Evolutionary conservation across 2,329 filamentous ascomycete genomes (phyloP), one percentile per base, ranked within the genome.

Genomic region (Sordariomycetes sp.): DNA sequence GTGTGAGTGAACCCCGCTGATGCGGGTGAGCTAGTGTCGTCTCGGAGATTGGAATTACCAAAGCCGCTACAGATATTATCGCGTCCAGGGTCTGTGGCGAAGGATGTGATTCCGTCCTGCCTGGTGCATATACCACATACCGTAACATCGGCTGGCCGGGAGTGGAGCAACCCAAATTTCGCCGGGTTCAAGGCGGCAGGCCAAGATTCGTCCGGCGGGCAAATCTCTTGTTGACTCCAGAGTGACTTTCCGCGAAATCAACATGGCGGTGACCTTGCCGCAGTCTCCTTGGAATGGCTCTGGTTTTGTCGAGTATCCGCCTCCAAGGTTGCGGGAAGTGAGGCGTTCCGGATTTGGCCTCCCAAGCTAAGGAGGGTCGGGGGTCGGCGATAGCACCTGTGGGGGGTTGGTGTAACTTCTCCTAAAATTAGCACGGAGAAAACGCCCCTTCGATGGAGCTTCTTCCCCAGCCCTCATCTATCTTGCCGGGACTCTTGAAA

Each of bases 1-100:
- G 65, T 74, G 61, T n/a, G 69, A 68, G 58, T 74, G 62, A 68
- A 48, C n/a, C 45, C n/a, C 12, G 22, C 20, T n/a, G 20, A 50
- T 24, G 45, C 3, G 22, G 45, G 20, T 50, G 45, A 8, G 22
- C 20, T 50, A 8, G 12, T 8, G 22, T 50, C 12, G 22, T 50
- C 22, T 20, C 10, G 10, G 36, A 20, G 35, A 36, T 28, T 17
- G 52, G 22, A 53, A 20, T 53, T 36, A 28, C 53, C 51, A 51
- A 57, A 61, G 34, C 55, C 42, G 50, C 20, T 51, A 35, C 51
- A 50, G 57, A 57, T 55, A 59, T 53, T 59, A 28, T 45, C 54
- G 51, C 51, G 42, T 53, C 32, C 35, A 20, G 45, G 45, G n/a
- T 22, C n/a, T 50, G 45, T 45, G 12, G 24, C 22, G 45, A 50